Evolutionary conservation across 345 rosid genomes (phyloP).

Genomic region (Linum trigynum): DNA sequence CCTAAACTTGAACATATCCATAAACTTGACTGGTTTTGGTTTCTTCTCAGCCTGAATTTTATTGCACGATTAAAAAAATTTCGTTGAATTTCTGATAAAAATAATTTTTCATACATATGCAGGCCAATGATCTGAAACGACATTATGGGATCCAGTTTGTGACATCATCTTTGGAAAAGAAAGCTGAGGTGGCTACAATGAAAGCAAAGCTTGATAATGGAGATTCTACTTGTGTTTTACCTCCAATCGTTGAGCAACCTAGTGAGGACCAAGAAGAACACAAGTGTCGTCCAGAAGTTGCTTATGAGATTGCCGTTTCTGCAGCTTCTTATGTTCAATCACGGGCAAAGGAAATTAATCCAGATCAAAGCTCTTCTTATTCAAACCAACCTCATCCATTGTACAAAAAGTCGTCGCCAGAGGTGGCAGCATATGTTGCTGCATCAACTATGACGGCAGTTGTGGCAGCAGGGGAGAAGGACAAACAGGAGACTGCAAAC

Average conservation of each 20-base stretch:
- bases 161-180: conserved; percentile 77
- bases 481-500: conserved; percentile 61
- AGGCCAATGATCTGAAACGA: conserved; percentile 50
- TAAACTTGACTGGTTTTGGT: too few relatives aligned
- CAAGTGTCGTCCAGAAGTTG: conserved; percentile 38
- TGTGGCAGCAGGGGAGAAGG: conserved; percentile 81
- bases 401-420: conserved; percentile 38
- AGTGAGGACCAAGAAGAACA: conserved; percentile 10
- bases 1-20: too few relatives aligned
- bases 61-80: too few relatives aligned
- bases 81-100: too few relatives aligned
- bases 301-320: conserved; percentile 85
- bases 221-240: conserved; percentile 31
- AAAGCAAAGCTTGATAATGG: conserved; percentile 42
- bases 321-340: conserved; percentile 75
- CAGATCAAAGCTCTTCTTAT: conserved; percentile 22
- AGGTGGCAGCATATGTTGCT: conserved; percentile 71
- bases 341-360: conserved; percentile 32
- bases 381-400: conserved; percentile 17
- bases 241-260: conserved; percentile 15
- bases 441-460: conserved; percentile 78
- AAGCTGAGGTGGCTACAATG: conserved; percentile 48
- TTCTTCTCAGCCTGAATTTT: too few relatives aligned
- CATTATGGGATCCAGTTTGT: conserved; percentile 53
- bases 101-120: conserved; percentile 9